phyloP scores from a whole-genome alignment of 139 green algal genomes.

The Auxenochlorella pyrenoidosa region DNA sequence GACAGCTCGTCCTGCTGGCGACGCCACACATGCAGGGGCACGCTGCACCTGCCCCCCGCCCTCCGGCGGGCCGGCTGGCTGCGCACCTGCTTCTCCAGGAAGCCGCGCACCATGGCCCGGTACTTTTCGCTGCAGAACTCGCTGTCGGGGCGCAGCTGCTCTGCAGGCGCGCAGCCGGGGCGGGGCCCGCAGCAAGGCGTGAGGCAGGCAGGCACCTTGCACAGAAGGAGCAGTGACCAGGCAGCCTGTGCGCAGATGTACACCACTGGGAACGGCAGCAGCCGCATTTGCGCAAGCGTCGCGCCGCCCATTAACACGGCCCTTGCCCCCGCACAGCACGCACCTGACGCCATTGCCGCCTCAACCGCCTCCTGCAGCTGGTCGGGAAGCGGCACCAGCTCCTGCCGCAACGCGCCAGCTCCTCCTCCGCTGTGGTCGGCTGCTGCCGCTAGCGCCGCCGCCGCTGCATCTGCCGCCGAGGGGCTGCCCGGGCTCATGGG shows the following conservation, averaged over 20 bases:
- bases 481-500: neutral
- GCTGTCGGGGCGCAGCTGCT: neutral
- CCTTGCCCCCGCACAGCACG: neutral
- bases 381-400: constrained; percentile 63
- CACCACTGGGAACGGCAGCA: neutral
- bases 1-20: too few species aligned
- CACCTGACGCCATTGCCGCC: constrained; percentile 30
- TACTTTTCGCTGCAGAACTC: constrained; percentile 60
- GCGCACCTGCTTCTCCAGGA: constrained; percentile 63
- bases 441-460: neutral
- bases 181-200: neutral
- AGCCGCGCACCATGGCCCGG: constrained; percentile 41
- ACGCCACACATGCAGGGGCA: neutral
- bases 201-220: too few species aligned
- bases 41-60: neutral
- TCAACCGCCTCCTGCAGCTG: constrained; percentile 54
- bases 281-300: too few species aligned
- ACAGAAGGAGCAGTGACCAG: too few species aligned
- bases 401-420: neutral
- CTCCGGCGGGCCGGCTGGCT: neutral
- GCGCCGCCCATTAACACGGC: neutral
- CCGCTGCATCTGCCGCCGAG: constrained; percentile 11
- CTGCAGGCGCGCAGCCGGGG: neutral
- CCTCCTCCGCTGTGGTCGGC: neutral
- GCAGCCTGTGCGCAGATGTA: neutral